Evolutionary conservation across 148 eudicot genomes (phyloP), one percentile per base, ranked within the genome.

Genomic region (Dysphania ambrosioides): DNA sequence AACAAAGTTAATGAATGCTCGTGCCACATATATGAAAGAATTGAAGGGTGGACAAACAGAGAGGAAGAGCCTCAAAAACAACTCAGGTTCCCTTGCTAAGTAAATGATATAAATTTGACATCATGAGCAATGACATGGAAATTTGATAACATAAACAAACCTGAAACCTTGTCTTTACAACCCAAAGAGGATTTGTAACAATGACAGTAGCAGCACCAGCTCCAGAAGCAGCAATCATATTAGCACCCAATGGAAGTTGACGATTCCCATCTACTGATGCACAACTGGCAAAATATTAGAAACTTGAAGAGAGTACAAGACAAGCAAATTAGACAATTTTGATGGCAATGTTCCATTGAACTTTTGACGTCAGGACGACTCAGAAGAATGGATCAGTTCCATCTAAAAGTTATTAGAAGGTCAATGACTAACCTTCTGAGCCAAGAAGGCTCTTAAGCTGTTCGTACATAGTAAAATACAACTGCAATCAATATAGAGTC

Each of bases 141-240:
- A 29, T 44, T 26, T 41, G 13, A 9, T 59, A 70, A 67, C 44
- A 21, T 34, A 40, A 65, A 74, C 82, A 69, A 79, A 95, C 99
- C 84, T 95, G 99, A 68, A 95, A 83, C 83, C 99, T 82, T 18
- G 99, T 95, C 86, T 95, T 95, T 42, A 95, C 97, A 81, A 95
- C 99, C 99, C 99, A 95, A 70, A 95, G 91, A 77, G 99, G 99
- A 82, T 95, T 95, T 53, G 97, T 95, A 64, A 80, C 90, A 81
- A 89, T 80, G 59, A 89, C 83, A 13, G 99, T 95, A 32, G 97
- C 94, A 78, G 91, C 92, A 75, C 99, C 99, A 77, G 99, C 99
- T 72, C 97, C 93, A 81, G 97, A 85, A 81, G 99, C 99, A 82
- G 99, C 99, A 41, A 90, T 71, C 93, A 95, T 79, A 80, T 95